phyloP scores from a whole-genome alignment of 345 rosid species.

The Boechera stricta region DNA sequence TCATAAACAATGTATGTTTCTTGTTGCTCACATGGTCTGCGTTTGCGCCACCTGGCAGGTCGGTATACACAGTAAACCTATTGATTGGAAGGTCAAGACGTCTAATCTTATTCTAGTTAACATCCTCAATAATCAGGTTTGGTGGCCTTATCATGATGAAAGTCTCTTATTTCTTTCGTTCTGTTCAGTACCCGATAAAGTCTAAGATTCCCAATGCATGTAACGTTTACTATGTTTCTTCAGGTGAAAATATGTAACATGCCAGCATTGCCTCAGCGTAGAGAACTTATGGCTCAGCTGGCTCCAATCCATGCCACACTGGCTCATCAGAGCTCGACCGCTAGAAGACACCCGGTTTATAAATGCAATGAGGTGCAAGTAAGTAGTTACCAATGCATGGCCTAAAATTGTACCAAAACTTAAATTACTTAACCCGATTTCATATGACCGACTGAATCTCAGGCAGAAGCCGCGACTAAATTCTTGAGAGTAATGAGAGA shows the following conservation, averaged over 20 bases:
- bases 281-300: slow-evolving; percentile 76
- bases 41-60: slow-evolving; percentile 55
- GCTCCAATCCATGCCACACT: slow-evolving; percentile 74
- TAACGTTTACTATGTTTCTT: slow-evolving; percentile 32
- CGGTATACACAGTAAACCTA: slow-evolving; percentile 77
- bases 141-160: slow-evolving; percentile 14
- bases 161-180: slow-evolving; percentile 17
- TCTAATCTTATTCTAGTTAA: slow-evolving; percentile 78
- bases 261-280: slow-evolving; percentile 65
- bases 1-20: slow-evolving; percentile 20
- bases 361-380: slow-evolving; percentile 91
- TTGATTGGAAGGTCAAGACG: slow-evolving; percentile 79
- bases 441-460: slow-evolving; percentile 3
- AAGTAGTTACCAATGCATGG: slow-evolving; percentile 22
- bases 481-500: slow-evolving; percentile 78
- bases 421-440: not conserved
- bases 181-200: not conserved
- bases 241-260: slow-evolving; percentile 50
- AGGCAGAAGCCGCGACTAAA: slow-evolving; percentile 60
- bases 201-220: not conserved
- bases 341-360: slow-evolving; percentile 80
- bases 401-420: slow-evolving; percentile 20
- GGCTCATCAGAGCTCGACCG: slow-evolving; percentile 59
- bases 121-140: slow-evolving; percentile 82
- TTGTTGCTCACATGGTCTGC: slow-evolving; percentile 11